Evolutionary conservation across 2,329 filamentous ascomycete species (phyloP).

Genomic region (Drechmeria coniospora): DNA sequence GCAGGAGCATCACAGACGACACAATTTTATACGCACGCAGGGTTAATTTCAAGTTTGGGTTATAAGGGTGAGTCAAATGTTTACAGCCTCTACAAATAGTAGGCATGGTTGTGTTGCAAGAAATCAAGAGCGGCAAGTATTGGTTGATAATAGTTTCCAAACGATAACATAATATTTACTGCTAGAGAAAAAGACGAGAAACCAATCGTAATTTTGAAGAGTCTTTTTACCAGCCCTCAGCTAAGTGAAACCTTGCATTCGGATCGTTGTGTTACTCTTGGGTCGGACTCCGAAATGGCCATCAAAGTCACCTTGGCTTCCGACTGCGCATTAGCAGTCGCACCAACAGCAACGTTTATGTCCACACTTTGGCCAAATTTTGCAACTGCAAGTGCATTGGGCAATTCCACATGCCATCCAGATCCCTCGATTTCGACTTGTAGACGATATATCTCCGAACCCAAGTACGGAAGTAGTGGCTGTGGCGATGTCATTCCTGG

Average conservation of each 20-base stretch:
- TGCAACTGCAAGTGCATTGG: constrained; percentile 23
- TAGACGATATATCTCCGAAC: constrained; percentile 32
- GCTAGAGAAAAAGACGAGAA: too few relatives aligned
- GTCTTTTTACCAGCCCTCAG: too few relatives aligned
- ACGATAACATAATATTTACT: too few relatives aligned
- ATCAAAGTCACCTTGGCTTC: constrained; percentile 25
- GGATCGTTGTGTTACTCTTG: constrained; percentile 11
- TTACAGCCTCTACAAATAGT: too few relatives aligned
- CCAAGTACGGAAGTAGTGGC: constrained; percentile 21
- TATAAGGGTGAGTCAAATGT: too few relatives aligned
- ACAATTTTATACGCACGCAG: too few relatives aligned
- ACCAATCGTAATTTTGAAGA: too few relatives aligned
- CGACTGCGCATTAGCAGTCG: constrained; percentile 13
- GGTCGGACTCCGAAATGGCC: constrained; percentile 29
- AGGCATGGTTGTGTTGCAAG: too few relatives aligned
- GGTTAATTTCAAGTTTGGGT: too few relatives aligned
- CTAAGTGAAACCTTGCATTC: constrained; percentile 21
- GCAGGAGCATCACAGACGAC: too few relatives aligned
- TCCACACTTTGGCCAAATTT: constrained; percentile 22
- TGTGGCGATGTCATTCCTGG: constrained; percentile 12
- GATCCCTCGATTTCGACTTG: constrained; percentile 24
- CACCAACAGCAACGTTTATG: constrained; percentile 26
- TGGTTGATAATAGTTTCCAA: too few relatives aligned
- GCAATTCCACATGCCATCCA: constrained; percentile 31
- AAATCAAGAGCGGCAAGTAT: too few relatives aligned